A percentile compares a stretch with the other conserved stretches of the same genome.
phyloP scores from a whole-genome alignment of 352 stramenopile species.

The Achlya hypogyna region DNA sequence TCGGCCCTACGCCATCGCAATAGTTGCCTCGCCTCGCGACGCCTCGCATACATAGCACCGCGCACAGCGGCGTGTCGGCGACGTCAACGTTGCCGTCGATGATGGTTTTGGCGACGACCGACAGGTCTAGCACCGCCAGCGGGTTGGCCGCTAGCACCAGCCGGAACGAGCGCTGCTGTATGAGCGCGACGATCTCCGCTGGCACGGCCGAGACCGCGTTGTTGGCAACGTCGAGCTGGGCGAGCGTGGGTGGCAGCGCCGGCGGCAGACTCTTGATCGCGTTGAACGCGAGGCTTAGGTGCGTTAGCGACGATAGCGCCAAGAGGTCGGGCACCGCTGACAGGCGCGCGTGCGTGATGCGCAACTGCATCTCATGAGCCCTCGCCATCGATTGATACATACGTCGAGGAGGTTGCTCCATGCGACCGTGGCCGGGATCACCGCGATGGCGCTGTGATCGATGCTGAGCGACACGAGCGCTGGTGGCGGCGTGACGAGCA shows the following conservation, averaged over 20 bases:
- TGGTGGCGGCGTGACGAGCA: not conserved
- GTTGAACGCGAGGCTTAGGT: not conserved
- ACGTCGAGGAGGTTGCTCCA: not conserved
- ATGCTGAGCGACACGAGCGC: slow-evolving; percentile 2
- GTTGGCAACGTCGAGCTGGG: slow-evolving; percentile 2
- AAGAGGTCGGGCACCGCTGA: not conserved
- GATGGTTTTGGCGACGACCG: not conserved
- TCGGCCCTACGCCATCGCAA: not conserved
- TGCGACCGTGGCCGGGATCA: not conserved
- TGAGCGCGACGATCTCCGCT: not conserved
- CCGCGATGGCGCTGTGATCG: not conserved
- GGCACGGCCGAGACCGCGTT: not conserved
- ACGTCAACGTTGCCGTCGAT: not conserved
- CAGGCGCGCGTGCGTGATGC: not conserved
- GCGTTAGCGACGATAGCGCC: not conserved
- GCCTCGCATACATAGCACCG: not conserved
- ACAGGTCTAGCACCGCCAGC: not conserved
- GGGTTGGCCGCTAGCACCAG: not conserved
- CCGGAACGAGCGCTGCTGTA: not conserved
- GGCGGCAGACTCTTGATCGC: not conserved
- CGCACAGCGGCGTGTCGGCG: slow-evolving; percentile 11
- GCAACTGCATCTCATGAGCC: not conserved
- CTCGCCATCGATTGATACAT: not conserved
- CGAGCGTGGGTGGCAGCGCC: not conserved
- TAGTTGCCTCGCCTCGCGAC: not conserved